phyloP scores from a whole-genome alignment of 1,284 basidiomycete genomes.

The Exobasidium rhododendri region DNA sequence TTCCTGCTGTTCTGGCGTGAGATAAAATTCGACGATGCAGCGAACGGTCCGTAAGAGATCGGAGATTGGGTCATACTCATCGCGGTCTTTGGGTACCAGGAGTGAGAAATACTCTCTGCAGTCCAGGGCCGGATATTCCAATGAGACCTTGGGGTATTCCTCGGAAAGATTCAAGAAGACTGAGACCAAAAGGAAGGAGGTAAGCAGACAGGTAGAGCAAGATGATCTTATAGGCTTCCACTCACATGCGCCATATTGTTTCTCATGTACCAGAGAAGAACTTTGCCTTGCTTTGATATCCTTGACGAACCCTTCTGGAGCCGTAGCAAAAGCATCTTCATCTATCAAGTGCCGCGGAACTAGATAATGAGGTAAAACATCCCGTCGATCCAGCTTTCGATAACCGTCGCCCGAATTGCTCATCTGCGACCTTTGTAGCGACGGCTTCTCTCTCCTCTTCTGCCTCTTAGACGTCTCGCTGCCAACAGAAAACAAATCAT shows the following conservation, averaged over 20 bases:
- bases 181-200: too few relatives aligned
- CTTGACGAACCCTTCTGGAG: not conserved
- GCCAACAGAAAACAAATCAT: constrained; percentile 3
- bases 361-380: constrained; percentile 3
- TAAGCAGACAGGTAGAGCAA: not conserved
- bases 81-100: constrained; percentile 40
- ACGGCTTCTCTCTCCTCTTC: not conserved
- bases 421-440: not conserved
- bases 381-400: constrained; percentile 5
- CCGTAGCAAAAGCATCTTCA: not conserved
- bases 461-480: constrained; percentile 3
- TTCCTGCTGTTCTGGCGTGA: constrained; percentile 27
- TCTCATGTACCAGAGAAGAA: not conserved
- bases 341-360: constrained; percentile 6
- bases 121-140: constrained; percentile 40
- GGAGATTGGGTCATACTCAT: constrained; percentile 52
- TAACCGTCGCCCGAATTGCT: not conserved
- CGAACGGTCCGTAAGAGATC: constrained; percentile 44
- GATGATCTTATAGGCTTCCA: not conserved
- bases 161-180: constrained; percentile 31
- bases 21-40: constrained; percentile 40
- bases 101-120: constrained; percentile 41
- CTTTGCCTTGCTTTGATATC: not conserved
- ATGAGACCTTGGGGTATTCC: constrained; percentile 25
- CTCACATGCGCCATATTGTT: constrained; percentile 3